Evolutionary conservation across 2,329 filamentous ascomycete species (phyloP).

Genomic region (Ophiostoma ips): DNA sequence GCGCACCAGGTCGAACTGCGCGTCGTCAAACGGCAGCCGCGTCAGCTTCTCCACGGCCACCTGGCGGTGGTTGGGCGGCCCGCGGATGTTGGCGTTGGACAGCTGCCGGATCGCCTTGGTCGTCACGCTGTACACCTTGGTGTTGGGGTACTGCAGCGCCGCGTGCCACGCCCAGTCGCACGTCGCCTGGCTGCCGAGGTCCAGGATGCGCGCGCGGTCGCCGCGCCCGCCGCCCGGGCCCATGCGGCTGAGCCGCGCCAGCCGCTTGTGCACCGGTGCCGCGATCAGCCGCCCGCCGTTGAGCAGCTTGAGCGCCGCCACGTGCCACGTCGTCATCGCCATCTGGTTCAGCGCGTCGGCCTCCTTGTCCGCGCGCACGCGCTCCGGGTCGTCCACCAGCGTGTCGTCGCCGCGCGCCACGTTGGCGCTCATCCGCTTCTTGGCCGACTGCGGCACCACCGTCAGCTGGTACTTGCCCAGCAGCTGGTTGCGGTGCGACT

Average conservation of each 20-base stretch:
- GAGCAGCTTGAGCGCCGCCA: conserved; percentile 45
- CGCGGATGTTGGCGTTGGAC: conserved; percentile 62
- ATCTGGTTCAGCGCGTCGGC: conserved; percentile 65
- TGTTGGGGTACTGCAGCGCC: conserved; percentile 69
- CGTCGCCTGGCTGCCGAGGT: conserved; percentile 70
- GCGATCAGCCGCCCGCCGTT: conserved; percentile 52
- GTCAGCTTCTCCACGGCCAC: conserved; percentile 65
- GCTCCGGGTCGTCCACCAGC: conserved; percentile 47
- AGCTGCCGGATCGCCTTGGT: conserved; percentile 55
- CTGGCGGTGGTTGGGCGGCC: conserved; percentile 76
- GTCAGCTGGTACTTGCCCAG: conserved; percentile 73
- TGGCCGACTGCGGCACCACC: conserved; percentile 52
- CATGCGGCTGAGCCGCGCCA: conserved; percentile 40
- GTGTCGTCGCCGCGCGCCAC: conserved; percentile 59
- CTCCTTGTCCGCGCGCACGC: conserved; percentile 59
- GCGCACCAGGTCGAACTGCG: conserved; percentile 83
- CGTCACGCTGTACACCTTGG: conserved; percentile 78
- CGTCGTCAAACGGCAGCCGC: conserved; percentile 70
- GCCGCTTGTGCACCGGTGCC: conserved; percentile 48
- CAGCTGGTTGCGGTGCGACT: conserved; percentile 65
- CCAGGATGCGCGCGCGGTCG: conserved; percentile 56
- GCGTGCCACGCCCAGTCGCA: conserved; percentile 97
- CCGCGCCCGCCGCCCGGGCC: conserved; percentile 28
- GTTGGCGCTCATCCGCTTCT: conserved; percentile 57
- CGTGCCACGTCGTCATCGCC: conserved; percentile 45